A percentile compares a stretch with the other conserved stretches of the same genome.
phyloP scores from a whole-genome alignment of 108 stramenopile genomes.

The Nitzschia palea region DNA sequence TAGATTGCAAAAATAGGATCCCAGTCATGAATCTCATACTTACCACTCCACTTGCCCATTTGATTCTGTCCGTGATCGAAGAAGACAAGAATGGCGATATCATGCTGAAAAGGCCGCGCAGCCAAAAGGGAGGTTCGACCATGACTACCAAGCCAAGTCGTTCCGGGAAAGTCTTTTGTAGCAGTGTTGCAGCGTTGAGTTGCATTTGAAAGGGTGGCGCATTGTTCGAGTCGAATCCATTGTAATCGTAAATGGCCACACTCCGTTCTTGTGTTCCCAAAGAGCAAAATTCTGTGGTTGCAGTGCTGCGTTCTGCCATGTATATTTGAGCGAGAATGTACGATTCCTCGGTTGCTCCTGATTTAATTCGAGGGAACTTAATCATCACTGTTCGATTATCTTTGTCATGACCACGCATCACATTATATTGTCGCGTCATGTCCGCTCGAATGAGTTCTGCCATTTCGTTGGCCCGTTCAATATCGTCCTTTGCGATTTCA shows the following conservation, averaged over 20 bases:
- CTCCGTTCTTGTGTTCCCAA: constrained; percentile 23
- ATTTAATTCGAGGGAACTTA: constrained; percentile 8
- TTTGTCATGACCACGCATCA: constrained; percentile 26
- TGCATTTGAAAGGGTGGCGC: constrained; percentile 30
- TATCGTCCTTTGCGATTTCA: background rate
- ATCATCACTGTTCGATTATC: constrained; percentile 17
- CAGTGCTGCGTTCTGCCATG: constrained; percentile 37
- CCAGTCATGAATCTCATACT: background rate
- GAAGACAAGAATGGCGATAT: constrained; percentile 4
- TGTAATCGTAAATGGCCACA: constrained; percentile 20
- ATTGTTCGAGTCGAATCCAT: background rate
- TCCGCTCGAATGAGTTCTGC: constrained; percentile 14
- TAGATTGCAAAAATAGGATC: background rate
- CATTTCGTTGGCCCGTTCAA: constrained; percentile 5
- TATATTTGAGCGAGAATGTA: constrained; percentile 29
- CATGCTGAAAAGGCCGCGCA: constrained; percentile 1
- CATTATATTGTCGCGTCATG: constrained; percentile 16
- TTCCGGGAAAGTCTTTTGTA: constrained; percentile 15
- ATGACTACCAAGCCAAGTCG: background rate
- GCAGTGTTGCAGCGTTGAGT: constrained; percentile 9
- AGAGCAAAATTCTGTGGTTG: constrained; percentile 25
- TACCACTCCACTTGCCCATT: constrained; percentile 8
- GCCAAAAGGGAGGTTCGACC: constrained; percentile 19
- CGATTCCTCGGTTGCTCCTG: constrained; percentile 11
- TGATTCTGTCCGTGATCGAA: background rate